Evolutionary conservation across 768 basidiomycete species (phyloP).

Genomic region (Psilocybe sp.): DNA sequence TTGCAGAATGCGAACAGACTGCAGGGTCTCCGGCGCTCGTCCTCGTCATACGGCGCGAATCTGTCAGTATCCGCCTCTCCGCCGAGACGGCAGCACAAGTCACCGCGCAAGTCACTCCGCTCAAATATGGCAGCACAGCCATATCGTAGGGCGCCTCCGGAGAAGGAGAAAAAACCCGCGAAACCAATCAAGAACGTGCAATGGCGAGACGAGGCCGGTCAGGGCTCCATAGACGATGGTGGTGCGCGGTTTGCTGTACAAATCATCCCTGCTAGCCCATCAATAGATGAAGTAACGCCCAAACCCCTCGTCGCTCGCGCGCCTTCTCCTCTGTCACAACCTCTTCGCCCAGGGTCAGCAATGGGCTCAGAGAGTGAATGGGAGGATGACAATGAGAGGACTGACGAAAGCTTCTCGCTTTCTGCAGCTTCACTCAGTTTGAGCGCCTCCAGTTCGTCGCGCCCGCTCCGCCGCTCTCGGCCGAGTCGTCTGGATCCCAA

Average conservation of each 20-base stretch:
- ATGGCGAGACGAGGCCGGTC: conserved; percentile 86
- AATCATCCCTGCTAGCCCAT: conserved; percentile 43
- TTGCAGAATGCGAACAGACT: conserved; percentile 28
- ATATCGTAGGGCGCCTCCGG: conserved; percentile 55
- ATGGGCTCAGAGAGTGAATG: conserved; percentile 80
- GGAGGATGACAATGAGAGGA: conserved; percentile 87
- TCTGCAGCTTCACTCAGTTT: conserved; percentile 35
- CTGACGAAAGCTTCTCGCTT: conserved; percentile 64
- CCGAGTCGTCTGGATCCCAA: conserved; percentile 67
- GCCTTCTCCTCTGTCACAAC: conserved; percentile 33
- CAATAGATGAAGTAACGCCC: conserved; percentile 18
- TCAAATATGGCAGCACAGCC: conserved; percentile 58
- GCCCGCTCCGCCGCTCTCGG: conserved; percentile 44
- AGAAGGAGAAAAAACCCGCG: conserved; percentile 55
- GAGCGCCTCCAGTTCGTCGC: conserved; percentile 26
- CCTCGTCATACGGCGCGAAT: conserved; percentile 27
- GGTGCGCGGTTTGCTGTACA: conserved; percentile 35
- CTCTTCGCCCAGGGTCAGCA: conserved; percentile 32
- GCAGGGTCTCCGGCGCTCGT: conserved; percentile 34
- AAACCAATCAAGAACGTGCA: conserved; percentile 75
- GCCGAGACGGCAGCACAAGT: conserved; percentile 45
- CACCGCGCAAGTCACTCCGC: conserved; percentile 74
- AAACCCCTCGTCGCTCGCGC: conserved; percentile 20
- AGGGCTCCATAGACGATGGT: conserved; percentile 73
- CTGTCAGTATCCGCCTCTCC: conserved; percentile 53